phyloP scores from a whole-genome alignment of 257 asterid genomes.

The Ilex asprella region DNA sequence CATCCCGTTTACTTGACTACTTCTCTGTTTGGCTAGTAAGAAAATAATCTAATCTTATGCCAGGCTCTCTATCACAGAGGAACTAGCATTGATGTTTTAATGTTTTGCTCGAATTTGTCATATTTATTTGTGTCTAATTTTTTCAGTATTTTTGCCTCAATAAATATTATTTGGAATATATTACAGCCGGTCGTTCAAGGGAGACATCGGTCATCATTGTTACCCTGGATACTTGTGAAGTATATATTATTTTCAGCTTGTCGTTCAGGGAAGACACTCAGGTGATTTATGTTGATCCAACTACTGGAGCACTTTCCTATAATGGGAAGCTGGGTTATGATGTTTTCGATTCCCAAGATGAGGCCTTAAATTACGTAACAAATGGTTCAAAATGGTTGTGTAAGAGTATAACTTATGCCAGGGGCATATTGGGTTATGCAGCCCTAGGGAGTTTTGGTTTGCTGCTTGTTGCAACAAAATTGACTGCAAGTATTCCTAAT shows the following conservation, averaged over 20 bases:
- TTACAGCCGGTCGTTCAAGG: slow-evolving; percentile 46
- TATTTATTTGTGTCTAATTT: no score
- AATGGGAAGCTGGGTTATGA: slow-evolving; percentile 68
- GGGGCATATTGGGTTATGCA: slow-evolving; percentile 86
- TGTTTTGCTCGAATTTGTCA: no score
- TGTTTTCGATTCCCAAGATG: slow-evolving; percentile 72
- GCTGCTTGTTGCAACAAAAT: slow-evolving; percentile 79
- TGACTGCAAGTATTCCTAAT: slow-evolving; percentile 69
- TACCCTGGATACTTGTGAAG: slow-evolving; percentile 86
- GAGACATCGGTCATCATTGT: slow-evolving; percentile 80
- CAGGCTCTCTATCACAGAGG: no score
- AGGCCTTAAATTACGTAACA: slow-evolving; percentile 70
- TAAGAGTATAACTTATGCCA: slow-evolving; percentile 62
- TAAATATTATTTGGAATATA: slow-evolving; percentile 4
- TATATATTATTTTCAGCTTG: slow-evolving; percentile 72
- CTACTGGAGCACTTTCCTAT: slow-evolving; percentile 77
- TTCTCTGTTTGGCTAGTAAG: no score
- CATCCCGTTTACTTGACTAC: no score
- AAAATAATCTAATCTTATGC: no score
- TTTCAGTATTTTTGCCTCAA: no score
- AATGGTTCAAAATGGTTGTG: slow-evolving; percentile 71
- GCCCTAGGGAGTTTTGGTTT: slow-evolving; percentile 73
- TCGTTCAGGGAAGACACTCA: slow-evolving; percentile 77
- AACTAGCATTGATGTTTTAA: no score
- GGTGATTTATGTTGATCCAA: slow-evolving; percentile 93